These are phyloP conservation scores for Penicillium maclennaniae DNA, from an alignment of 495 filamentous ascomycete species.

Conservation along the genomic window DNA sequence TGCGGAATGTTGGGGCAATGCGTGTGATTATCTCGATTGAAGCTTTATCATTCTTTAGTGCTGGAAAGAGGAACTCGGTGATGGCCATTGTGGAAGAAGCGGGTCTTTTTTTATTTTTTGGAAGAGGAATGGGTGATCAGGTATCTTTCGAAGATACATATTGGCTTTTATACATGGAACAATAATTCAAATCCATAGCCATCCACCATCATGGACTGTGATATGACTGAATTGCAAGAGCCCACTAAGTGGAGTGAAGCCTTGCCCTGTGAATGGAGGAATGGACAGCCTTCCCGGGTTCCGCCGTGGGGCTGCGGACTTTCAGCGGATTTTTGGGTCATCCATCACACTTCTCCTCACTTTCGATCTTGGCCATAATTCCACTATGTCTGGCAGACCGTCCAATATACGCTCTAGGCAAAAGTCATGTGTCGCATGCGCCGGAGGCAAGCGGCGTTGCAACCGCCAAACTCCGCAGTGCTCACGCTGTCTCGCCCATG, in stretches of 20 bases:
- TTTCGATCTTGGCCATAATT: too few relatives aligned
- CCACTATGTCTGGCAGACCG: slow-evolving; percentile 3
- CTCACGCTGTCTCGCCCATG: slow-evolving; percentile 11
- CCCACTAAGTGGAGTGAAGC: neutral
- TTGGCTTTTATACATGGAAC: neutral
- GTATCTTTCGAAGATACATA: neutral
- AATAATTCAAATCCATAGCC: neutral
- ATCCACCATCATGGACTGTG: neutral
- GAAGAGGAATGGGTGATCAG: neutral
- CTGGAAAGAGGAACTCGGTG: slow-evolving; percentile 7
- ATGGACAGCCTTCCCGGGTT: neutral
- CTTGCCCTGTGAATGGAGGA: neutral
- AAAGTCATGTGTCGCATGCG: slow-evolving; percentile 17
- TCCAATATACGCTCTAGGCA: slow-evolving; percentile 6
- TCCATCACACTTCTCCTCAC: too few relatives aligned
- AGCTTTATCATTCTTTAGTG: neutral
- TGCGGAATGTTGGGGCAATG: slow-evolving; percentile 1
- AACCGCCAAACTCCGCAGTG: slow-evolving; percentile 22
- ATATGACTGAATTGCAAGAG: neutral
- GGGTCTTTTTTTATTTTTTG: neutral
- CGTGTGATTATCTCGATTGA: slow-evolving; percentile 1
- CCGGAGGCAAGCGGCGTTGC: slow-evolving; percentile 17
- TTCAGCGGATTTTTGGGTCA: neutral
- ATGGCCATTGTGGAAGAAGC: slow-evolving; percentile 3
- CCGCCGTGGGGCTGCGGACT: slow-evolving; percentile 5